Conservation (phyloP, 75 land plant species). For the Pinus tabuliformis region DNA sequence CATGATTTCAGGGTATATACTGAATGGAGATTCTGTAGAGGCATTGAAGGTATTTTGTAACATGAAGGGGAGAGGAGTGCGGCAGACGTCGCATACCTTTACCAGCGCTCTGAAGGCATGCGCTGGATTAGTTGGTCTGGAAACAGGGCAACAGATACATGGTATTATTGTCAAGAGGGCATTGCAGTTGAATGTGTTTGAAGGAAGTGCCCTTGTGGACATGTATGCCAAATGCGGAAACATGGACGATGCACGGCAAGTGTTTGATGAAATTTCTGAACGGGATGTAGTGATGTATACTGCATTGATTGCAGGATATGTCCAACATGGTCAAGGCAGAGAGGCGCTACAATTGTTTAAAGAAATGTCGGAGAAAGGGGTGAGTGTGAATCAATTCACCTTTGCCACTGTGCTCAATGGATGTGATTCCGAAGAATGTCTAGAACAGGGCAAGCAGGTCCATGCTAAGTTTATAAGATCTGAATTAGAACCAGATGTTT, state of each 20-base stretch:
- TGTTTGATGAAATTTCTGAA: constrained; percentile 45
- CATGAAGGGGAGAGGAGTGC: constrained; percentile 11
- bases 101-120: constrained; percentile 38
- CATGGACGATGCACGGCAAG: constrained; percentile 33
- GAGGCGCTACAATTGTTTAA: constrained; percentile 38
- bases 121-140: constrained; percentile 21
- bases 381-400: constrained; percentile 38
- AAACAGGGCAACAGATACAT: constrained; percentile 36
- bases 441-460: constrained; percentile 24
- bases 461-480: constrained; percentile 33
- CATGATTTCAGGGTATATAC: constrained; percentile 38
- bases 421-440: constrained; percentile 25
- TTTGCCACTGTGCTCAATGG: constrained; percentile 39
- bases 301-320: constrained; percentile 50
- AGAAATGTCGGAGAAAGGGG: constrained; percentile 27
- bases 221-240: constrained; percentile 60
- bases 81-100: constrained; percentile 21
- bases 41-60: constrained; percentile 18
- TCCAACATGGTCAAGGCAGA: constrained; percentile 17
- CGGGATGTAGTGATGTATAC: constrained; percentile 58
- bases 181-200: constrained; percentile 8
- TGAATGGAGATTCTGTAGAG: constrained; percentile 10
- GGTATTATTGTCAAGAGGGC: constrained; percentile 20
- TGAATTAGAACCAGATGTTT: constrained; percentile 22
- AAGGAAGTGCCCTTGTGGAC: constrained; percentile 34